These are phyloP conservation scores for Phytopythium helicoides DNA, from an alignment of 352 stramenopile genomes.

Conservation along the genomic window DNA sequence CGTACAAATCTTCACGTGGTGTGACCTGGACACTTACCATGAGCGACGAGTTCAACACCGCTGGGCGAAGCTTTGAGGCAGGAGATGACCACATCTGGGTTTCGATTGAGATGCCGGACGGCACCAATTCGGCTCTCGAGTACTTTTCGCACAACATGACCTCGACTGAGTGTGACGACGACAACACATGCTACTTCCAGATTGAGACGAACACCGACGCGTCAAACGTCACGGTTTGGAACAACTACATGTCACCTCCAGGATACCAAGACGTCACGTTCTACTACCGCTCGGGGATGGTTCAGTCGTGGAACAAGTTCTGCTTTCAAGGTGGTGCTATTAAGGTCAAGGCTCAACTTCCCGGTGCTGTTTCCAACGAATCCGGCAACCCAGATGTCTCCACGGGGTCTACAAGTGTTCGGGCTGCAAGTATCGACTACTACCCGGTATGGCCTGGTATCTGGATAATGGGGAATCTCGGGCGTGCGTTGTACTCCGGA, in stretches of 20 bases:
- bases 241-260: too few species aligned
- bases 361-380: constrained; percentile 47
- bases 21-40: constrained; percentile 60
- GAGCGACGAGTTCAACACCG: constrained; percentile 91
- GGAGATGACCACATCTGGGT: constrained; percentile 88
- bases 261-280: constrained; percentile 24
- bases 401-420: constrained; percentile 16
- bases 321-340: constrained; percentile 58
- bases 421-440: constrained; percentile 15
- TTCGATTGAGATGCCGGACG: constrained; percentile 31
- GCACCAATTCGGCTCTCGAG: constrained; percentile 78
- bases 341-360: too few species aligned
- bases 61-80: constrained; percentile 49
- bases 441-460: constrained; percentile 91
- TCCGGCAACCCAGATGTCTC: constrained; percentile 33
- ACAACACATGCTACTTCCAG: constrained; percentile 26
- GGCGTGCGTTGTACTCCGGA: too few species aligned
- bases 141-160: constrained; percentile 85
- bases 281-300: constrained; percentile 39
- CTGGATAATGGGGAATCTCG: too few species aligned
- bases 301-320: constrained; percentile 76
- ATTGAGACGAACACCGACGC: constrained; percentile 32
- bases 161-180: constrained; percentile 30
- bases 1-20: constrained; percentile 13
- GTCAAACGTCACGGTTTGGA: constrained; percentile 19